These are phyloP conservation scores for Debaryomyces hansenii DNA, from an alignment of 805 yeast species.

Conservation along the genomic window DNA sequence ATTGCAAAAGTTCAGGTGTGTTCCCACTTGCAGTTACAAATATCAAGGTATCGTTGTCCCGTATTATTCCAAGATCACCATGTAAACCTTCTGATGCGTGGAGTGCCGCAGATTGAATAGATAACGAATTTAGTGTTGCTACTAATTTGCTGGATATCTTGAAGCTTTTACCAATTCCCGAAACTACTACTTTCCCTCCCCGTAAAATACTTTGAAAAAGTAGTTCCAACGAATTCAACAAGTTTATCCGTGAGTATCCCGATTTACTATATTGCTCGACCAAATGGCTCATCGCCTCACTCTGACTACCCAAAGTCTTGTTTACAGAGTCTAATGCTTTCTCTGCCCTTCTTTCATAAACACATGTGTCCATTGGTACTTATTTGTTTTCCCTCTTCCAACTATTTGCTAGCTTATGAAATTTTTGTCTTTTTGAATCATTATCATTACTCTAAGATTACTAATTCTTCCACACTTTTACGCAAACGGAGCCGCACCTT, in stretches of 20 bases:
- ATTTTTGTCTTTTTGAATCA: no score
- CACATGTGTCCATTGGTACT: neutral
- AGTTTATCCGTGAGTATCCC: conserved; percentile 44
- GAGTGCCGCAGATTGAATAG: conserved; percentile 62
- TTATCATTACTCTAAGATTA: no score
- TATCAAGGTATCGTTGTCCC: conserved; percentile 55
- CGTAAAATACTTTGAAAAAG: conserved; percentile 22
- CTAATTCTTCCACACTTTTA: neutral
- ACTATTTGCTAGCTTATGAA: no score
- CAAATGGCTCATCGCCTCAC: conserved; percentile 47
- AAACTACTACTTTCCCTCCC: conserved; percentile 70
- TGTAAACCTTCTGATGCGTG: conserved; percentile 90
- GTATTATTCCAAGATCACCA: conserved; percentile 80
- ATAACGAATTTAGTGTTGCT: conserved; percentile 80
- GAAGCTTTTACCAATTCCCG: conserved; percentile 84
- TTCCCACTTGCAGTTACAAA: conserved; percentile 80
- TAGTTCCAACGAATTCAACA: conserved; percentile 43
- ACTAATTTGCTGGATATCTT: conserved; percentile 77
- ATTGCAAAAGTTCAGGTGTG: conserved; percentile 67
- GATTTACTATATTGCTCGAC: conserved; percentile 47
- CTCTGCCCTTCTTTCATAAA: neutral
- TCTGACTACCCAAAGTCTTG: conserved; percentile 45
- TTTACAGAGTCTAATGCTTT: conserved; percentile 34
- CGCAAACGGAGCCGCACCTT: neutral
- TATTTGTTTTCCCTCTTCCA: no score